A percentile compares a stretch with the other conserved stretches of the same genome.
phyloP scores from a whole-genome alignment of 1,139 yeast species.

The Debaryomyces robertsiae region DNA sequence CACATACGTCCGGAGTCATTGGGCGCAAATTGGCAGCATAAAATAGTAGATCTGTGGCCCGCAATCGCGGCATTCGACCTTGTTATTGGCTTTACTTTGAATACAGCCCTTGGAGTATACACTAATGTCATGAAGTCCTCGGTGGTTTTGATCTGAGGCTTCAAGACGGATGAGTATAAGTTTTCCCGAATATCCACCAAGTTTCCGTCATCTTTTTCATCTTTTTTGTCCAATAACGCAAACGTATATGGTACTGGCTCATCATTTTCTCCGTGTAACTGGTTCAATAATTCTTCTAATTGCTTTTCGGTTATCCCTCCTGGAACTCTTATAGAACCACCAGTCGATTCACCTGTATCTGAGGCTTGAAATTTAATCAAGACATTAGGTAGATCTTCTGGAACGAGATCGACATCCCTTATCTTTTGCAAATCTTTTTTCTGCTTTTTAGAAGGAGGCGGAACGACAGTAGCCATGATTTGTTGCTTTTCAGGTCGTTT shows the following conservation, averaged over 20 bases:
- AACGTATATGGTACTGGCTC: slow-evolving; percentile 93
- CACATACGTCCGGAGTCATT: slow-evolving; percentile 83
- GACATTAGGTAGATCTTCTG: slow-evolving; percentile 83
- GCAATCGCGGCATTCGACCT: slow-evolving; percentile 90
- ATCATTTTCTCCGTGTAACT: slow-evolving; percentile 63
- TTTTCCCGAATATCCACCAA: slow-evolving; percentile 76
- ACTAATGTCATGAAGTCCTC: slow-evolving; percentile 92
- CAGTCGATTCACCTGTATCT: slow-evolving; percentile 87
- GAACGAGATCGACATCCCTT: slow-evolving; percentile 72
- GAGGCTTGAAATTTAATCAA: slow-evolving; percentile 88
- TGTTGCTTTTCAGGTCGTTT: no score
- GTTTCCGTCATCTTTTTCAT: slow-evolving; percentile 38
- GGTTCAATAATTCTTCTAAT: slow-evolving; percentile 82
- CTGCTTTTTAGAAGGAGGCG: slow-evolving; percentile 93
- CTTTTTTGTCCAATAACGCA: slow-evolving; percentile 56
- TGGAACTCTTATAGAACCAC: slow-evolving; percentile 89
- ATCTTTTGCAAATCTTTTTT: slow-evolving; percentile 81
- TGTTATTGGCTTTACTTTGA: slow-evolving; percentile 89
- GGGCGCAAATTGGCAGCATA: slow-evolving; percentile 94
- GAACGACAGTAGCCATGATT: slow-evolving; percentile 86
- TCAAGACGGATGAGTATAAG: slow-evolving; percentile 74
- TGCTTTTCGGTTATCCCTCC: slow-evolving; percentile 86
- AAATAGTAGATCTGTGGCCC: slow-evolving; percentile 92
- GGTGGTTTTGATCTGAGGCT: slow-evolving; percentile 85
- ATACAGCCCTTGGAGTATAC: slow-evolving; percentile 93